Evolutionary conservation across 1,284 basidiomycete species (phyloP).

Genomic region (Stereum hirsutum): DNA sequence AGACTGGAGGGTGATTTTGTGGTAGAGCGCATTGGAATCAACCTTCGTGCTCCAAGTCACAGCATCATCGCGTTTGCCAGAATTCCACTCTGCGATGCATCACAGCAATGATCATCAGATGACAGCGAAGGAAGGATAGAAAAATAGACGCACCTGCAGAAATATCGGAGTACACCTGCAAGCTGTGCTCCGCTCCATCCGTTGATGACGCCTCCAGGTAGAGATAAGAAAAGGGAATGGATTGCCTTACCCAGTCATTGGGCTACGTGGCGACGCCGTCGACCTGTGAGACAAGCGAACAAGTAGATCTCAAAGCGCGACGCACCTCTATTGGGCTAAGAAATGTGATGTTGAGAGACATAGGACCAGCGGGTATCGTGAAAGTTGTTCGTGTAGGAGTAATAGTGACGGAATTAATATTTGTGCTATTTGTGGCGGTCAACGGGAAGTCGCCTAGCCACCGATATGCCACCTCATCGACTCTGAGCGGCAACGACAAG

Average conservation of each 20-base stretch:
- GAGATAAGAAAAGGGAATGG: conserved; percentile 24
- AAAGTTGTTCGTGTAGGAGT: conserved; percentile 18
- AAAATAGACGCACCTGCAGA: conserved; percentile 12
- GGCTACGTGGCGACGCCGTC: conserved; percentile 13
- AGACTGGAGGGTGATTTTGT: conserved; percentile 1
- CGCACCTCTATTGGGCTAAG: conserved; percentile 21
- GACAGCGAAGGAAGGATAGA: background rate
- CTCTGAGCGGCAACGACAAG: conserved; percentile 1
- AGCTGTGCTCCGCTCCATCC: conserved; percentile 20
- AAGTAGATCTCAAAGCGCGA: background rate
- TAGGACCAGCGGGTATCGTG: conserved; percentile 14
- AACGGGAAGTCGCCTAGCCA: conserved; percentile 4
- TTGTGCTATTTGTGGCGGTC: conserved; percentile 3
- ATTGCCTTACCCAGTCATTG: conserved; percentile 22
- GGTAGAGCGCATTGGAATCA: conserved; percentile 3
- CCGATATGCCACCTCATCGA: conserved; percentile 9
- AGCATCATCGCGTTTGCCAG: conserved; percentile 2
- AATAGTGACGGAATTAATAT: conserved; percentile 10
- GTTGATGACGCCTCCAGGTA: conserved; percentile 18
- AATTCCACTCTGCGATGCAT: conserved; percentile 9
- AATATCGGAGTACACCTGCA: conserved; percentile 27
- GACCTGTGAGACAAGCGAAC: background rate
- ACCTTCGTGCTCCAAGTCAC: conserved; percentile 2
- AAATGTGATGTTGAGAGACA: conserved; percentile 18
- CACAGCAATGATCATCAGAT: background rate